phyloP scores from a whole-genome alignment of 2,329 filamentous ascomycete genomes.

The Pseudogymnoascus verrucosus region DNA sequence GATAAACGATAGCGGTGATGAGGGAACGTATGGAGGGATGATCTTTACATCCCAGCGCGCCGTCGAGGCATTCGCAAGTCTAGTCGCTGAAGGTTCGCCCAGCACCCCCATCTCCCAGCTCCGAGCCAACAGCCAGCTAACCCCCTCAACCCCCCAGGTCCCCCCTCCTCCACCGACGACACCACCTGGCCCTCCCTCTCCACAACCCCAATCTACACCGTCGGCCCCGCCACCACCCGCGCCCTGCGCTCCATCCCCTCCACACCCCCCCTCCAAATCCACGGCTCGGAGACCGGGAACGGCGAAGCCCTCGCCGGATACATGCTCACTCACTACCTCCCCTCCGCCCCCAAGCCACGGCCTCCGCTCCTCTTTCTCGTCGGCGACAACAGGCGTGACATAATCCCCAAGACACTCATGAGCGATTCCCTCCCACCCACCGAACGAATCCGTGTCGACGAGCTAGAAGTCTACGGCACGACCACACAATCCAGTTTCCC shows the following conservation, averaged over 20 bases:
- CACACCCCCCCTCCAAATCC: constrained; percentile 53
- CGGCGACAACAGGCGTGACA: constrained; percentile 80
- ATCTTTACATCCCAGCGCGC: constrained; percentile 80
- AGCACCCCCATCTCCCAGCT: background rate
- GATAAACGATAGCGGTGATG: constrained; percentile 32
- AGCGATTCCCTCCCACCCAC: constrained; percentile 40
- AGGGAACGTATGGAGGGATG: constrained; percentile 58
- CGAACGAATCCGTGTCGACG: constrained; percentile 58
- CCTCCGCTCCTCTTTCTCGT: constrained; percentile 73
- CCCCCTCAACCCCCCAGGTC: background rate
- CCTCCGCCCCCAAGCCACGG: background rate
- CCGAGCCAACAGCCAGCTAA: background rate
- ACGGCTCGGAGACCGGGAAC: constrained; percentile 76
- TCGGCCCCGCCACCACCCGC: constrained; percentile 79
- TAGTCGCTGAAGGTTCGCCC: constrained; percentile 42
- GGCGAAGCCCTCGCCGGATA: constrained; percentile 70
- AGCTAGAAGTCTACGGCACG: constrained; percentile 81
- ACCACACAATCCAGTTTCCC: constrained; percentile 74
- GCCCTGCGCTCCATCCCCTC: too few relatives aligned
- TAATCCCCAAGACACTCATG: constrained; percentile 77
- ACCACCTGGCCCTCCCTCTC: constrained; percentile 44
- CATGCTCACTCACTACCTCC: constrained; percentile 67
- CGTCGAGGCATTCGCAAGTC: constrained; percentile 65
- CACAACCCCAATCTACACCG: constrained; percentile 61
- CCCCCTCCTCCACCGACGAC: background rate